Evolutionary conservation across 208 protist genomes (phyloP), one percentile per base, ranked within the genome.

Genomic region (Trypanosoma caninum): DNA sequence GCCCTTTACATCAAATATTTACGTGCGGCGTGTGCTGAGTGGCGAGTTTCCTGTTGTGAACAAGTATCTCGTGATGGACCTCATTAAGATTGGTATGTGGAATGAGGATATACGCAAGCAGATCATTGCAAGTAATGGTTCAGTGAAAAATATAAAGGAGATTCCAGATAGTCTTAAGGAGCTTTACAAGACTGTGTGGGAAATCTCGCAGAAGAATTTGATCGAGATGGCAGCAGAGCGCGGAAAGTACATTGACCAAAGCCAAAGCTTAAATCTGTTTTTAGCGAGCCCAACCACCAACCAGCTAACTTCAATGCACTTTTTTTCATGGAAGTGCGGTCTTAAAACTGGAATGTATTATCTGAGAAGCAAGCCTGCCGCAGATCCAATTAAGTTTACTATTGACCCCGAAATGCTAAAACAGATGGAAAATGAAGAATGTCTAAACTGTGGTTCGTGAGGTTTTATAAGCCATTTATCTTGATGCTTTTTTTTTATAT

Each of bases 341-440:
- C 87, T 99, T n/a, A 99, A 99, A 90, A 99, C 98, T 14, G 98
- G 98, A 45, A 98, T 99, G 94, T 99, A 99, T 83, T 99, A 99
- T 91, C 79, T 99, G 14, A 94, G 98, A 61, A 92, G 92, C 9
- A 82, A 93, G 45, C 87, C 98, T 11, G 98, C 98, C 11, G 97
- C 96, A n/a, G 95, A 99, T 65, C 98, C 98, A n/a, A 99, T 99
- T 80, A 98, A 99, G 95, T 99, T 99, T 75, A 99, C 98, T 20
- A 93, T 99, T 13, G 98, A 99, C 60, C 78, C 80, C 20, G 84
- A 93, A 57, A 72, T 73, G 33, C 65, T 91, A 71, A 92, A 89
- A 58, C 74, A 89, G 51, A 65, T 89, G 37, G 53, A 89, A 53
- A 76, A 75, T n/a, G 85, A 87, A 60, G 91, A 93, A 38, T 97